Evolutionary conservation across 192 early-diverging fungal species (phyloP).

Genomic region (Rhizophagus clarus): DNA sequence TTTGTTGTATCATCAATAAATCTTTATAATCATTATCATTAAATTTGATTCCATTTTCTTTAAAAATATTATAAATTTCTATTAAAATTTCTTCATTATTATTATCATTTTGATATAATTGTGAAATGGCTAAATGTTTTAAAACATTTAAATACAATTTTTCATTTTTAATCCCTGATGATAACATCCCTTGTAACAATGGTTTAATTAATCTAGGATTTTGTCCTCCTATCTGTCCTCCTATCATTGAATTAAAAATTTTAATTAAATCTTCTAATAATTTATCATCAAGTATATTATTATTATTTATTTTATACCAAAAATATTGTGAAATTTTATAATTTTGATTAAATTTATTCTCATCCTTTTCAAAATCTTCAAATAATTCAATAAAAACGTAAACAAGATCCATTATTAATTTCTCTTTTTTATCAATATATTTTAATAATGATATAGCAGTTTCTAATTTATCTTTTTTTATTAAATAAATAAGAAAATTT

Average conservation of each 20-base stretch:
- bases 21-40: not conserved
- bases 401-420: not conserved
- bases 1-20: not conserved
- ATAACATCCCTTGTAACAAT: not conserved
- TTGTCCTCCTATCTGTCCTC: not conserved
- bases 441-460: not conserved
- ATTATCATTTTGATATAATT: not conserved
- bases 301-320: no score
- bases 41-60: not conserved
- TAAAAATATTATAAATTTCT: not conserved
- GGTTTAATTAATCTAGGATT: not conserved
- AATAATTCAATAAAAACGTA: not conserved
- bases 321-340: no score
- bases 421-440: not conserved
- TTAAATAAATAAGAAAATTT: not conserved
- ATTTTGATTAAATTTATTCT: not conserved
- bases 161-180: not conserved
- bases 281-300: no score
- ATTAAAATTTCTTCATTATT: not conserved
- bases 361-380: not conserved
- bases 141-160: not conserved
- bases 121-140: no score
- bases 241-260: no score
- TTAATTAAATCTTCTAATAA: no score
- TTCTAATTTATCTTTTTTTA: not conserved